Conservation (phyloP, 129 eudicot genomes). For the Pseudognaphalium luteoalbum region DNA sequence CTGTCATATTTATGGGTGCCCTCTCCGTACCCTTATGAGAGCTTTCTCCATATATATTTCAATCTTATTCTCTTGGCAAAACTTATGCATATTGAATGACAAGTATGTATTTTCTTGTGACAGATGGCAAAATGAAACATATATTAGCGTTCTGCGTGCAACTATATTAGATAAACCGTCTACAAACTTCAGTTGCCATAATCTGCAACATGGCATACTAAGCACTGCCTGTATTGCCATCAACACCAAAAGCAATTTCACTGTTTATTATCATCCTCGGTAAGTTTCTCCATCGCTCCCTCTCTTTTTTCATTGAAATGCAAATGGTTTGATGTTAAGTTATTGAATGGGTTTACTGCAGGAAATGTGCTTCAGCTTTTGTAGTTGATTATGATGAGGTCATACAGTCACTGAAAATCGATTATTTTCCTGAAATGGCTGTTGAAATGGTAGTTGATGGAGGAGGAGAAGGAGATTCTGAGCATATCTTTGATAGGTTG, state of each 20-base stretch:
- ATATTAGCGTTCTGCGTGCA: constrained; percentile 15
- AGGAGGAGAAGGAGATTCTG: constrained; percentile 8
- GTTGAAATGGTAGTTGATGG: constrained; percentile 11
- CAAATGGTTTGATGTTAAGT: background rate
- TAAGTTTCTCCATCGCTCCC: background rate
- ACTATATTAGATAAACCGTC: background rate
- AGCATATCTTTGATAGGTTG: background rate
- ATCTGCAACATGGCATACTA: constrained; percentile 23
- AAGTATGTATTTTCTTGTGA: constrained; percentile 11
- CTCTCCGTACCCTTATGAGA: constrained; percentile 8
- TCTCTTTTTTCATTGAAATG: background rate
- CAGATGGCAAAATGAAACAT: constrained; percentile 17
- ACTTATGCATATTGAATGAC: background rate
- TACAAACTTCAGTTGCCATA: background rate
- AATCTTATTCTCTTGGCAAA: background rate
- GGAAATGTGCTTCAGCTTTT: constrained; percentile 16
- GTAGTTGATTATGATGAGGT: constrained; percentile 9
- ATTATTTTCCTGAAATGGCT: constrained; percentile 10
- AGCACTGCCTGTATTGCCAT: background rate
- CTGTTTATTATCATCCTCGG: constrained; percentile 14
- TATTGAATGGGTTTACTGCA: constrained; percentile 13
- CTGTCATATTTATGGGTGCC: constrained; percentile 27
- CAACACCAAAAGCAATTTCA: background rate
- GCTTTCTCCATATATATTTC: background rate
- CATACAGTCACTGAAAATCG: background rate